Conservation (phyloP, 768 basidiomycete species). For the Dioszegia hungarica region DNA sequence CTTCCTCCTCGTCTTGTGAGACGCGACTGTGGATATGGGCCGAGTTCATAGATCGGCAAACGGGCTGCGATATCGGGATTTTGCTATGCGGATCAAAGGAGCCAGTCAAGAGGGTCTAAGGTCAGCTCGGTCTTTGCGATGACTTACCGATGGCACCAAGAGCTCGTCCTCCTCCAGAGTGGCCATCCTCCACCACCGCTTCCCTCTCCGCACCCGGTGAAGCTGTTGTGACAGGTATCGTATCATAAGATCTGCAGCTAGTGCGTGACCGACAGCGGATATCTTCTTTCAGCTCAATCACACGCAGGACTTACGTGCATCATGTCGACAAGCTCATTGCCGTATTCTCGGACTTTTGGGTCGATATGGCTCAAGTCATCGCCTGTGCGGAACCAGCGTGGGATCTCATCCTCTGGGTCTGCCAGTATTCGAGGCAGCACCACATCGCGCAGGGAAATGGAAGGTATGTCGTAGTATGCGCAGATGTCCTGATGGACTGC, state of each 20-base stretch:
- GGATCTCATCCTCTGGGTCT: conserved; percentile 27
- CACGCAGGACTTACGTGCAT: conserved; percentile 33
- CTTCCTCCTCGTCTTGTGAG: conserved; percentile 3
- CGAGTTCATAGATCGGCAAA: conserved; percentile 35
- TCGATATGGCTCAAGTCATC: conserved; percentile 19
- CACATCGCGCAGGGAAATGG: conserved; percentile 34
- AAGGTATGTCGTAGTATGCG: conserved; percentile 38
- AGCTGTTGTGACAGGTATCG: conserved; percentile 27
- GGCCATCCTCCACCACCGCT: background rate
- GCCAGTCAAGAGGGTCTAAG: conserved; percentile 26
- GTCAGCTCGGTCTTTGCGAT: background rate
- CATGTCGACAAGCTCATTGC: conserved; percentile 33
- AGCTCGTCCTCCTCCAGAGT: conserved; percentile 12
- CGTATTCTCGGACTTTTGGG: conserved; percentile 30
- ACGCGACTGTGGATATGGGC: conserved; percentile 12
- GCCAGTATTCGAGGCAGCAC: conserved; percentile 26
- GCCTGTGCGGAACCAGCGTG: conserved; percentile 38
- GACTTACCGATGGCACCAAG: conserved; percentile 25
- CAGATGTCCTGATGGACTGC: conserved; percentile 38
- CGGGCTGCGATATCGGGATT: conserved; percentile 7
- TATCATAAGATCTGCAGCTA: conserved; percentile 30
- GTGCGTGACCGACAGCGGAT: conserved; percentile 33
- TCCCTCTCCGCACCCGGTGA: background rate
- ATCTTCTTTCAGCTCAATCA: conserved; percentile 17
- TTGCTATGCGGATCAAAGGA: conserved; percentile 23